Evolutionary conservation across 2,329 filamentous ascomycete genomes (phyloP), one percentile per base, ranked within the genome.

Genomic region (Xylaria sp.): DNA sequence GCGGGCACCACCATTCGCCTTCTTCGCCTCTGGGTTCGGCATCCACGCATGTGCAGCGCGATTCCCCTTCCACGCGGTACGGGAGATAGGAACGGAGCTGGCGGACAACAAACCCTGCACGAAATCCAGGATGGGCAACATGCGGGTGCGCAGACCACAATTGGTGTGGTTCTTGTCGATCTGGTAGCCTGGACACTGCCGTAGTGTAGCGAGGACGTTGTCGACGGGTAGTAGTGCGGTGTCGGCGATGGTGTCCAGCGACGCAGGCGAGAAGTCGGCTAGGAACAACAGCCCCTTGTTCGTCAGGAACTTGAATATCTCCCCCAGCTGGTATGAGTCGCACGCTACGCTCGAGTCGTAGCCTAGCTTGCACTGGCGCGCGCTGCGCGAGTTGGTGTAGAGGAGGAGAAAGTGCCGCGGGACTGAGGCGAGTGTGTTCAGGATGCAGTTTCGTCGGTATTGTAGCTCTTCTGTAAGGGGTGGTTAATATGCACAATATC

Each of bases 241-340:
- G 67, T 86, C 83, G 2, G 81, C 82, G 6, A 86, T 76, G 28
- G 74, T 66, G 54, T 83, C 81, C 6, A 85, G 75, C 0, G 85
- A 86, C 2, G 77, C 74, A 0, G 86, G 81, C 42, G 85, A 83
- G 70, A 88, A 88, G 75, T 89, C 86, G 6, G 86, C 82, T 0
- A 93, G 79, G 44, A 85, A 86, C 4, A 93, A 75, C 0, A 92
- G 86, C 33, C 86, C 84, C 71, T 88, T 88, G 71, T 85, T 84
- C 15, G 83, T 81, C 42, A 94, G 86, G 79, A 94, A 94, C 72
- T 89, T 89, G 71, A 93, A 80, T 84, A 92, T 92, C 79, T 94
- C 91, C 26, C 92, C 92, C 0, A 94, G 86, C 79, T 94, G 92
- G 75, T 91, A 94, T 1, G 89, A 90, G 80, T 94, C 92, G 78